Evolutionary conservation across 2,329 filamentous ascomycete genomes (phyloP).

Genomic region (Botrytis aclada): DNA sequence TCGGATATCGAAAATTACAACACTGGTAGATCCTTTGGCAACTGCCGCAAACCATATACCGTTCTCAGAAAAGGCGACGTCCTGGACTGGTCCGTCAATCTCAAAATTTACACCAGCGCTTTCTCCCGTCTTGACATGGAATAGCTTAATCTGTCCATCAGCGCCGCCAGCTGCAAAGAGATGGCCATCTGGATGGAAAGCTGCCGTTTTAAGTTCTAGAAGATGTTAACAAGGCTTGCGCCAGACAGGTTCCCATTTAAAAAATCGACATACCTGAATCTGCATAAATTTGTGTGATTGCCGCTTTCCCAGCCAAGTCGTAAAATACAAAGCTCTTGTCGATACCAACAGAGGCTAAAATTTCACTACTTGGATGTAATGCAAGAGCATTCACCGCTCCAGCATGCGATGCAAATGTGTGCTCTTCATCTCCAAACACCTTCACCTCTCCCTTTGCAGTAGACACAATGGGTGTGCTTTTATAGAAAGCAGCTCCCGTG

Average conservation of each 20-base stretch:
- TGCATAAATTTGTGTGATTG: constrained; percentile 74
- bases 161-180: constrained; percentile 81
- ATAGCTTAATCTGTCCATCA: constrained; percentile 81
- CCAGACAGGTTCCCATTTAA: not conserved
- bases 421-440: constrained; percentile 68
- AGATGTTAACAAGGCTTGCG: not conserved
- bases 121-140: constrained; percentile 77
- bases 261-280: constrained; percentile 64
- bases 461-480: constrained; percentile 35
- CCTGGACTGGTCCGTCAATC: constrained; percentile 66
- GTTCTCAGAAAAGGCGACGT: constrained; percentile 88
- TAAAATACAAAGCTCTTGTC: constrained; percentile 95
- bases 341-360: constrained; percentile 81
- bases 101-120: constrained; percentile 68
- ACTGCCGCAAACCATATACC: constrained; percentile 91
- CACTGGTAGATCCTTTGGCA: constrained; percentile 70
- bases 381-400: constrained; percentile 75
- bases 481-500: constrained; percentile 53
- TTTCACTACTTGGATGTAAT: constrained; percentile 76
- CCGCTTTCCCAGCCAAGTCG: constrained; percentile 65
- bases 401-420: constrained; percentile 74
- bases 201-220: constrained; percentile 56
- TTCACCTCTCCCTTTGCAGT: constrained; percentile 60
- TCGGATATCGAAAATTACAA: constrained; percentile 88
- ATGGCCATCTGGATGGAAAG: constrained; percentile 97